phyloP scores from a whole-genome alignment of 352 stramenopile genomes.

The Blastocystis sp. region DNA sequence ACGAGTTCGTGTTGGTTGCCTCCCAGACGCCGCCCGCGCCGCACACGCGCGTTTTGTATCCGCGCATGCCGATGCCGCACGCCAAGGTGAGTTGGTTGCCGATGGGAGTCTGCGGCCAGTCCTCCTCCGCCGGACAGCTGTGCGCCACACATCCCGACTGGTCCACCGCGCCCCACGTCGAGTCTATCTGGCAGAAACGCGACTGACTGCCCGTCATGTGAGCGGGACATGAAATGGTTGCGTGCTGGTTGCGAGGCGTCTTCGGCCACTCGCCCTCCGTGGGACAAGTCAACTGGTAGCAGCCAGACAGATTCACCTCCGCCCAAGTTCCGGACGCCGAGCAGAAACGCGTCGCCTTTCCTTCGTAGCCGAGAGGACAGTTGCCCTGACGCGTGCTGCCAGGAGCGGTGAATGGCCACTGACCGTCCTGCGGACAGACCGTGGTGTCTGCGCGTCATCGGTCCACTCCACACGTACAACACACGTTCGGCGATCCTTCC shows the following conservation, averaged over 20 bases:
- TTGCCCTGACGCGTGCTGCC: not conserved
- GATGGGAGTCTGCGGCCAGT: constrained; percentile 27
- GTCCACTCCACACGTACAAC: not conserved
- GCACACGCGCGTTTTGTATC: constrained; percentile 3
- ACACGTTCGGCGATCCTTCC: constrained; percentile 10
- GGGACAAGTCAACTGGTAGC: constrained; percentile 20
- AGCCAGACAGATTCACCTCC: constrained; percentile 13
- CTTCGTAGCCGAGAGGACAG: constrained; percentile 32
- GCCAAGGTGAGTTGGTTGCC: not conserved
- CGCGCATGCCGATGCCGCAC: not conserved
- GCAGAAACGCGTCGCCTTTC: not conserved
- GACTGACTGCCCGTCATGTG: not conserved
- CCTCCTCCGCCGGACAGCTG: constrained; percentile 26
- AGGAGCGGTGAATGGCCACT: constrained; percentile 41
- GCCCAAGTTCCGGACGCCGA: constrained; percentile 2
- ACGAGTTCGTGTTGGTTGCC: not conserved
- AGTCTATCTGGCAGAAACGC: not conserved
- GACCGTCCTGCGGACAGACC: constrained; percentile 8
- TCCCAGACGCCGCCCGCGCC: constrained; percentile 37
- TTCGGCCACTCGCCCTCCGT: constrained; percentile 32
- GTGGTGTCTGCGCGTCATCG: not conserved
- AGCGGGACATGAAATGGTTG: constrained; percentile 21
- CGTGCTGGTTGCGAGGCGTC: not conserved
- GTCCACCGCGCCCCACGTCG: constrained; percentile 28
- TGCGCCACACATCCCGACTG: constrained; percentile 28